A percentile compares a stretch with the other conserved stretches of the same genome.
These are phyloP conservation scores for Brettanomyces naardenensis DNA, from an alignment of 805 yeast genomes.

Conservation along the genomic window DNA sequence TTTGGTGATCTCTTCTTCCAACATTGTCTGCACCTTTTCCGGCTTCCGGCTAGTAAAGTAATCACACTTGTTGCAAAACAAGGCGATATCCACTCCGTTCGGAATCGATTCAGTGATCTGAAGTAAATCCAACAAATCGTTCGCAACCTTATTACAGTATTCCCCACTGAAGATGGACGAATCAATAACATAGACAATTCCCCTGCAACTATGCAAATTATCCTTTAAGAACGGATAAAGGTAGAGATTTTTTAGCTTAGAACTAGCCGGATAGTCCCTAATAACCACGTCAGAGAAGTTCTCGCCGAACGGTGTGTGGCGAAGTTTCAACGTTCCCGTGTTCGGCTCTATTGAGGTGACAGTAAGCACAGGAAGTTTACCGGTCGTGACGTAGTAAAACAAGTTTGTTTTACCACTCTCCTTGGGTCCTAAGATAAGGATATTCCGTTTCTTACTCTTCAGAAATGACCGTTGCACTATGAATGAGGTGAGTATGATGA, in stretches of 20 bases:
- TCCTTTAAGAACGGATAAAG: conserved; percentile 39
- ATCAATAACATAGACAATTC: conserved; percentile 74
- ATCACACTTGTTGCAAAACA: conserved; percentile 84
- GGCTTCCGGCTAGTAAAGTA: conserved; percentile 76
- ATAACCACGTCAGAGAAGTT: conserved; percentile 36
- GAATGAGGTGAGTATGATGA: conserved; percentile 7
- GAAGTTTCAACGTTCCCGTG: conserved; percentile 27
- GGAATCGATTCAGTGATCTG: conserved; percentile 52
- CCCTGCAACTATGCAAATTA: conserved; percentile 41
- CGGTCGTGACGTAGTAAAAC: conserved; percentile 13
- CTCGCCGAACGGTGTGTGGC: conserved; percentile 19
- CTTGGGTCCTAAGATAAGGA: conserved; percentile 16
- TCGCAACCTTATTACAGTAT: conserved; percentile 45
- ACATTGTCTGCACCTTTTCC: conserved; percentile 43
- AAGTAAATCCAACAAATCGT: conserved; percentile 51
- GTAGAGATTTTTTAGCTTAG: conserved; percentile 56
- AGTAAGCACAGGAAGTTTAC: conserved; percentile 22
- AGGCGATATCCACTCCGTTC: conserved; percentile 63
- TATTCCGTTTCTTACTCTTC: conserved; percentile 8
- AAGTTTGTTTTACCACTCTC: conserved; percentile 19
- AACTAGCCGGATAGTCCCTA: conserved; percentile 86
- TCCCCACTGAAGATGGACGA: conserved; percentile 48
- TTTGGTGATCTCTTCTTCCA: conserved; percentile 59
- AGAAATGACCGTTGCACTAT: conserved; percentile 9
- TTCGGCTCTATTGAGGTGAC: conserved; percentile 49